A percentile compares a stretch with the other conserved stretches of the same genome.
These are phyloP conservation scores for Cytospora chrysosperma DNA, from an alignment of 2,329 filamentous ascomycete genomes.

Conservation along the genomic window DNA sequence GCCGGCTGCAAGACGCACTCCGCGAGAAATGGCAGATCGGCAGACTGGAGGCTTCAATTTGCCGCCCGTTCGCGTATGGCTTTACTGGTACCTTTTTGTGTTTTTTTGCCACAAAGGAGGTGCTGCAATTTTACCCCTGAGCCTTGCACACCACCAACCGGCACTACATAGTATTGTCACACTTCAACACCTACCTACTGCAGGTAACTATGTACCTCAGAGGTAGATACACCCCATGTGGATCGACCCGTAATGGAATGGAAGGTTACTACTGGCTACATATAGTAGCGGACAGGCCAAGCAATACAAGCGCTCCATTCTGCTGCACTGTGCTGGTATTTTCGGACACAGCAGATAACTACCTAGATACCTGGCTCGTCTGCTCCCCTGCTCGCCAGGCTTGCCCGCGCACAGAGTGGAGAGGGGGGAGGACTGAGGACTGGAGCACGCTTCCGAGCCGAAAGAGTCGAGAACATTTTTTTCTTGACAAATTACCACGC, in stretches of 20 bases:
- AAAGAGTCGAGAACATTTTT: background rate
- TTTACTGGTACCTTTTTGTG: background rate
- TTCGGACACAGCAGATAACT: too few relatives aligned
- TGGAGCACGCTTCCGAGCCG: background rate
- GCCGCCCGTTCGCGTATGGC: background rate
- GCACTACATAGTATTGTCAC: too few relatives aligned
- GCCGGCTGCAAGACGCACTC: background rate
- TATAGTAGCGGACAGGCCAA: background rate
- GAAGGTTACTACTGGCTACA: background rate
- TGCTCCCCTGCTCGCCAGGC: too few relatives aligned
- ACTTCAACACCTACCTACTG: too few relatives aligned
- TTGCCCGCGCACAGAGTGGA: background rate
- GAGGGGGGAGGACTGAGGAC: background rate
- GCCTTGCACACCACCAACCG: background rate
- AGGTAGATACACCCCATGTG: background rate
- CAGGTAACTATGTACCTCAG: too few relatives aligned
- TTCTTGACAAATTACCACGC: background rate
- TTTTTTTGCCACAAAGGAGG: conserved; percentile 6
- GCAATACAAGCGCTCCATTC: background rate
- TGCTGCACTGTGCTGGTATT: background rate
- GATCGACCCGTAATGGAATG: background rate
- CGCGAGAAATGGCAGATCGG: background rate
- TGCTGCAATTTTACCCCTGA: conserved; percentile 10
- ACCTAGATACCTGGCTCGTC: too few relatives aligned
- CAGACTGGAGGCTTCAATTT: background rate